These are phyloP conservation scores for Boeremia exigua DNA, from an alignment of 2,329 filamentous ascomycete genomes.

Conservation along the genomic window DNA sequence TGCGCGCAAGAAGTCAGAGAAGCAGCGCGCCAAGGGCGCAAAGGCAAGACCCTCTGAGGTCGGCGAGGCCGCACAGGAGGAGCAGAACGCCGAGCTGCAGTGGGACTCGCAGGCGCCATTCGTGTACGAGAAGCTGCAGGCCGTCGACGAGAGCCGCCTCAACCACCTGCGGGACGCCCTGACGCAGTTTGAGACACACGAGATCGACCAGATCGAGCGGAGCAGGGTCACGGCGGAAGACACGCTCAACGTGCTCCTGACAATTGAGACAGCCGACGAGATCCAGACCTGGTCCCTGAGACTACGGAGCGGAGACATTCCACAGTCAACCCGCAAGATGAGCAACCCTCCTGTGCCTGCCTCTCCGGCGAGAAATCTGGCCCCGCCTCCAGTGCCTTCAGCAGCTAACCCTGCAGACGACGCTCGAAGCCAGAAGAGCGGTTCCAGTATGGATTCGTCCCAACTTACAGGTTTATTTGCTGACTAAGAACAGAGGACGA, in stretches of 20 bases:
- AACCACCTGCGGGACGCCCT: conserved; percentile 90
- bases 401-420: conserved; percentile 56
- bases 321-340: conserved; percentile 37
- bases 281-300: conserved; percentile 73
- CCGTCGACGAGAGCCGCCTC: conserved; percentile 84
- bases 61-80: conserved; percentile 72
- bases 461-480: not conserved
- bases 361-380: conserved; percentile 44
- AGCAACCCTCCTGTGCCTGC: conserved; percentile 32
- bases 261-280: conserved; percentile 81
- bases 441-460: conserved; percentile 9
- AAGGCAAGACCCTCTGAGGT: conserved; percentile 80
- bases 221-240: conserved; percentile 76
- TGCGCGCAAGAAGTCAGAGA: conserved; percentile 84
- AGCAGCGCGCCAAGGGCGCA: conserved; percentile 77
- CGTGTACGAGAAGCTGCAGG: conserved; percentile 91
- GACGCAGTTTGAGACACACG: conserved; percentile 91
- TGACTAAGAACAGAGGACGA: conserved; percentile 38
- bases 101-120: conserved; percentile 96
- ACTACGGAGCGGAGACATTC: conserved; percentile 49
- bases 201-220: conserved; percentile 84
- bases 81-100: conserved; percentile 79
- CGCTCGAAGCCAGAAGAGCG: conserved; percentile 61
- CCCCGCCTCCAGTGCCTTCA: conserved; percentile 41
- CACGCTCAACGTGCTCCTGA: conserved; percentile 73